phyloP scores from a whole-genome alignment of 2,329 filamentous ascomycete genomes.

The Dendrostoma leiphaemia region DNA sequence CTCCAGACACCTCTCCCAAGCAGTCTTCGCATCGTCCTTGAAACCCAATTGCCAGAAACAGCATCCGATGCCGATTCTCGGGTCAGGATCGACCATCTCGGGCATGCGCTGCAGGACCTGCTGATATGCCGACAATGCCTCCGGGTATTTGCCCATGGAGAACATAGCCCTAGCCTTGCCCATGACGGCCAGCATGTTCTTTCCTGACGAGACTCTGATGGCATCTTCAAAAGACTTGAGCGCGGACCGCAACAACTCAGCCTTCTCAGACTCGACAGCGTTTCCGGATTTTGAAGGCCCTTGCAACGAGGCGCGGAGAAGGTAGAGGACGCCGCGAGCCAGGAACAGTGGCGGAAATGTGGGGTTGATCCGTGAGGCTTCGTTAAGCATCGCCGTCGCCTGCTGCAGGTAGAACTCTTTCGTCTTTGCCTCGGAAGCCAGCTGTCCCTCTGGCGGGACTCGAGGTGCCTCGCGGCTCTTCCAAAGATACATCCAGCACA shows the following conservation, averaged over 20 bases:
- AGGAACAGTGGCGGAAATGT: slow-evolving; percentile 89
- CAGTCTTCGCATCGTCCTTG: slow-evolving; percentile 85
- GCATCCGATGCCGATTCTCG: slow-evolving; percentile 91
- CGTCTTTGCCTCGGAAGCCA: slow-evolving; percentile 73
- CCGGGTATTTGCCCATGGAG: slow-evolving; percentile 80
- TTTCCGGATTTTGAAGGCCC: slow-evolving; percentile 67
- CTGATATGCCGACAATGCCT: slow-evolving; percentile 83
- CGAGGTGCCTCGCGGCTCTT: slow-evolving; percentile 79
- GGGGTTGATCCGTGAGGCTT: slow-evolving; percentile 91
- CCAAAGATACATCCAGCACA: slow-evolving; percentile 89
- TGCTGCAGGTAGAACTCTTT: slow-evolving; percentile 91
- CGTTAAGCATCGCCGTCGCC: slow-evolving; percentile 89
- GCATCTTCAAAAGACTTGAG: slow-evolving; percentile 95
- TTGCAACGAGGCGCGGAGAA: slow-evolving; percentile 83
- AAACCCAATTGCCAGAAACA: slow-evolving; percentile 96
- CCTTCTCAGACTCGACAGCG: slow-evolving; percentile 67
- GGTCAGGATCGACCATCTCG: slow-evolving; percentile 86
- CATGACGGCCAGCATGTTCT: slow-evolving; percentile 89
- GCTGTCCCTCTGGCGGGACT: slow-evolving; percentile 58
- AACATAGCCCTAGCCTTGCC: slow-evolving; percentile 86
- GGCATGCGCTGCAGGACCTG: slow-evolving; percentile 83
- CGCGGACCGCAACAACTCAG: slow-evolving; percentile 79
- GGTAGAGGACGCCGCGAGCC: slow-evolving; percentile 82
- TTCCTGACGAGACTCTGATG: slow-evolving; percentile 75
- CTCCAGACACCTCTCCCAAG: slow-evolving; percentile 86